Conservation (phyloP, 2,329 filamentous ascomycete genomes). For the Xylariomycetidae sp. region DNA sequence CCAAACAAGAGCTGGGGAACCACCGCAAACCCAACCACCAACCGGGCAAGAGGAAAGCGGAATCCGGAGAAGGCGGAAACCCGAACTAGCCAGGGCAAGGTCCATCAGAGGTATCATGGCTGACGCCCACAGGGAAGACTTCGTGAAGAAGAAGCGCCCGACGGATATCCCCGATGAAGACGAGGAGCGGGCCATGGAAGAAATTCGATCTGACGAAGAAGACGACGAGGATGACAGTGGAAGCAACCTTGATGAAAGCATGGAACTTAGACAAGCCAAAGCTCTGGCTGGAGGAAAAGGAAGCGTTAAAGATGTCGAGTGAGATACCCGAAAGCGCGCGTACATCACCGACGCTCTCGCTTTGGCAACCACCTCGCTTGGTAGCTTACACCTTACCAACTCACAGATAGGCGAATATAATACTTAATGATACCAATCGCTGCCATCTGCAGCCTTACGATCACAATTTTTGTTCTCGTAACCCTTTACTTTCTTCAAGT, state of each 20-base stretch:
- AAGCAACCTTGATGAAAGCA: constrained; percentile 9
- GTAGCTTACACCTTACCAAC: too few relatives aligned
- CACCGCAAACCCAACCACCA: too few relatives aligned
- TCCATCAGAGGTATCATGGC: constrained; percentile 62
- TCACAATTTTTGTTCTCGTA: too few relatives aligned
- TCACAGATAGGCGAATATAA: too few relatives aligned
- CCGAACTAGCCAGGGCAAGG: constrained; percentile 20
- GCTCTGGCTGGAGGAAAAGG: constrained; percentile 10
- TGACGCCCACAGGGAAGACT: constrained; percentile 83
- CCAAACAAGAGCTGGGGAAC: too few relatives aligned
- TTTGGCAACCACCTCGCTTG: too few relatives aligned
- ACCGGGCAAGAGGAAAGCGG: not conserved
- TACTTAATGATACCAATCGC: too few relatives aligned
- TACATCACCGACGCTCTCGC: too few relatives aligned
- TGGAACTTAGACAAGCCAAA: constrained; percentile 17
- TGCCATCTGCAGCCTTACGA: too few relatives aligned
- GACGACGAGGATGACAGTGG: constrained; percentile 24
- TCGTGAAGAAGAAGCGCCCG: constrained; percentile 67
- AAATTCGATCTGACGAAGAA: constrained; percentile 27
- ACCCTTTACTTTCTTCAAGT: too few relatives aligned
- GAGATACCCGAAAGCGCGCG: too few relatives aligned
- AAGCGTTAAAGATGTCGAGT: constrained; percentile 6
- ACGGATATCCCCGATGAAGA: too few relatives aligned
- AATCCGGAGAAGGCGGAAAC: constrained; percentile 15
- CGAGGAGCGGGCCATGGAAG: constrained; percentile 31